Evolutionary conservation across 192 early-diverging fungal genomes (phyloP).

Genomic region (Backusella tuberculispora): DNA sequence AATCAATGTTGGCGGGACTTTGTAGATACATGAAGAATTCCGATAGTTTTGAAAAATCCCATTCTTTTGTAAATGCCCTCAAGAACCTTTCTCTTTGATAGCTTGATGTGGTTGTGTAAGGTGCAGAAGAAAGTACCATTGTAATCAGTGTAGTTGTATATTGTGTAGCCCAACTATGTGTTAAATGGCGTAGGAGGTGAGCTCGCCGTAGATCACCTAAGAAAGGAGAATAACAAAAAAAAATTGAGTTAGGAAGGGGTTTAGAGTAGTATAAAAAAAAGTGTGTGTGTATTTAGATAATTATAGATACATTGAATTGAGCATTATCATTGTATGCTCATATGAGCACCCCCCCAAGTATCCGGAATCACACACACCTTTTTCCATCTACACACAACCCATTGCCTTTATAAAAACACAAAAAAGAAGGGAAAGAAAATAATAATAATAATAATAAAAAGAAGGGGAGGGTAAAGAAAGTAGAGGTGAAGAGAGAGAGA

Average conservation of each 20-base stretch:
- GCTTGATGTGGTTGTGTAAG: conserved; percentile 29
- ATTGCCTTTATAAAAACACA: not conserved
- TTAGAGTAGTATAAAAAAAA: not conserved
- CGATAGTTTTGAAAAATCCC: conserved; percentile 66
- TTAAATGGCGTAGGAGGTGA: conserved; percentile 49
- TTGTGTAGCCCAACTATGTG: conserved; percentile 58
- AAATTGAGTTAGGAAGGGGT: not conserved
- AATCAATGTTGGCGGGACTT: conserved; percentile 50
- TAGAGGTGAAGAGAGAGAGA: conserved; percentile 4
- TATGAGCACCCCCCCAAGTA: not conserved
- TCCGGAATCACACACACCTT: not conserved
- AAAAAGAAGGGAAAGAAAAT: not conserved
- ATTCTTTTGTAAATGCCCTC: conserved; percentile 59
- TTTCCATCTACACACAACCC: not conserved
- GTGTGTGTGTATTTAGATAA: too few relatives aligned
- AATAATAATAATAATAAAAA: not conserved
- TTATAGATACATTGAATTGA: not conserved
- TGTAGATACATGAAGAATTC: conserved; percentile 67
- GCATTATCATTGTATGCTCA: conserved; percentile 8
- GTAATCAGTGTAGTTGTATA: conserved; percentile 53
- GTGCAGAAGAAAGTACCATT: conserved; percentile 49
- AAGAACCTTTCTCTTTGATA: conserved; percentile 48
- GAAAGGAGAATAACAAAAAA: conserved; percentile 1
- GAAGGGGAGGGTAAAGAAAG: not conserved
- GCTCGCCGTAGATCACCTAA: conserved; percentile 54